Percentiles rank a stretch among this genome's conserved stretches.
phyloP scores from a whole-genome alignment of 345 rosid genomes.

The Pistacia vera region DNA sequence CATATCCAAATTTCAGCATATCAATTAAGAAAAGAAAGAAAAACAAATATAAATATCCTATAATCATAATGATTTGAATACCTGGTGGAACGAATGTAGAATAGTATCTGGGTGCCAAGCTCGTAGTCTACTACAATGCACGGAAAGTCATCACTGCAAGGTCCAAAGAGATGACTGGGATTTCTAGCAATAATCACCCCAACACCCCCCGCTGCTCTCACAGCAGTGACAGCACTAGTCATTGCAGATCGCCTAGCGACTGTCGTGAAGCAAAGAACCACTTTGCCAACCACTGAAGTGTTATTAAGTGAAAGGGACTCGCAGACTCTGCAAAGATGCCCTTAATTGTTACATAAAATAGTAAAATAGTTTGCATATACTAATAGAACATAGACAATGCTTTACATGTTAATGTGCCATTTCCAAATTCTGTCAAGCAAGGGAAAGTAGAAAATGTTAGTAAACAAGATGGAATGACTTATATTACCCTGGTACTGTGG shows the following conservation, averaged over 20 bases:
- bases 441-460: too few relatives aligned
- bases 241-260: constrained; percentile 17
- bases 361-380: background rate
- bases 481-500: constrained; percentile 13
- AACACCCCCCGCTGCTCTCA: constrained; percentile 35
- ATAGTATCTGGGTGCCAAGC: constrained; percentile 35
- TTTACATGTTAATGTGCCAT: background rate
- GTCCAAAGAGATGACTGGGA: constrained; percentile 28
- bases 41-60: background rate
- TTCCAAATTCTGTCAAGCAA: background rate
- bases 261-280: constrained; percentile 38
- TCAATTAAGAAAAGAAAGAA: background rate
- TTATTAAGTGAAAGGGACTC: constrained; percentile 17
- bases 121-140: constrained; percentile 36
- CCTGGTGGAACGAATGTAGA: constrained; percentile 40
- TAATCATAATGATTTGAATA: constrained; percentile 11
- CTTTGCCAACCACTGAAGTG: constrained; percentile 30
- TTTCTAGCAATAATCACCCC: constrained; percentile 40
- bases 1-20: background rate
- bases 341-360: too few relatives aligned
- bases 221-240: constrained; percentile 23
- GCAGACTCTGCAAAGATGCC: constrained; percentile 15
- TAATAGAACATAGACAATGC: background rate
- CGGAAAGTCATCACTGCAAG: constrained; percentile 35
- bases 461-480: background rate